phyloP scores from a whole-genome alignment of 2,329 filamentous ascomycete species.

The Claviceps cyperi region DNA sequence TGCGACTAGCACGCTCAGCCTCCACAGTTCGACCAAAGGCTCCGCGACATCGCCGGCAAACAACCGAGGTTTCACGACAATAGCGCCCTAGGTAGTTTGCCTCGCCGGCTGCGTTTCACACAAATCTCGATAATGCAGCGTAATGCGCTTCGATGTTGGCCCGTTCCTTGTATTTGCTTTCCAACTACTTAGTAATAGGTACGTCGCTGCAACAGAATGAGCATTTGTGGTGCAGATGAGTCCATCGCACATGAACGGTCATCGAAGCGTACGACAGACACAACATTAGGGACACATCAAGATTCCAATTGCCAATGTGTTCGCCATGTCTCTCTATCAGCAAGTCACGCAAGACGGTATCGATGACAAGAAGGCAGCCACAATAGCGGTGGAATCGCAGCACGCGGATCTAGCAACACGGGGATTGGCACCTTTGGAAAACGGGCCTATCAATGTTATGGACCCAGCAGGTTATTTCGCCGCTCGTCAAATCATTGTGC shows the following conservation, averaged over 20 bases:
- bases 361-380: background rate
- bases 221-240: background rate
- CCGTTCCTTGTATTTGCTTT: background rate
- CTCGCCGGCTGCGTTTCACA: background rate
- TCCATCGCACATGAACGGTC: background rate
- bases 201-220: no score
- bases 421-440: background rate
- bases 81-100: background rate
- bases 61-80: background rate
- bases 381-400: background rate
- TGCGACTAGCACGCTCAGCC: background rate
- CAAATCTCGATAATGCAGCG: background rate
- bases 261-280: background rate
- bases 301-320: background rate
- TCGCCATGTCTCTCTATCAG: background rate
- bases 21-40: background rate
- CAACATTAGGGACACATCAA: background rate
- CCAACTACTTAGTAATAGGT: no score
- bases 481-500: background rate
- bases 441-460: background rate
- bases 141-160: background rate
- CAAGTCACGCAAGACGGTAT: background rate
- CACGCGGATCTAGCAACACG: background rate
- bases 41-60: background rate
- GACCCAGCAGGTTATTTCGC: background rate